Evolutionary conservation across 1,284 basidiomycete genomes (phyloP), one percentile per base, ranked within the genome.

Genomic region (Austroboletus novae-zelandiae): DNA sequence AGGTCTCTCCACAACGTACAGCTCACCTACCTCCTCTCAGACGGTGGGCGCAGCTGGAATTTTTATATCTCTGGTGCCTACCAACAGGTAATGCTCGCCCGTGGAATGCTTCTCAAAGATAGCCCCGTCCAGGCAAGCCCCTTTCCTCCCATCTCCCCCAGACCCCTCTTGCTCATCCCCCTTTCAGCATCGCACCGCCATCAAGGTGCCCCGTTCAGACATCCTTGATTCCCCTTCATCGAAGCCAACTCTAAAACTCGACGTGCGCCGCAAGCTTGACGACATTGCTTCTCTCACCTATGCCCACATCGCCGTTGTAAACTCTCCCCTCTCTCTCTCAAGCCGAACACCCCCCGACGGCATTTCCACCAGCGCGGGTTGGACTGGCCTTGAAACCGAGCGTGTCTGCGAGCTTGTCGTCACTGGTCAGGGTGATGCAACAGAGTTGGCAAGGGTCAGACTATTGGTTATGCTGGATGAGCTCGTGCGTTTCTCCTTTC

Each of bases 401-500:
- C 80, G 93, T 50, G 86, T 91, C 50, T 97, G 94, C 64, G 93
- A 97, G 67, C 79, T 99, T 35, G 87, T 95, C 58, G 80, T 99
- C 55, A 90, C 90, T 18, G 96, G 96, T 9, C 77, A 81, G 34
- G 86, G 89, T 40, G 93, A 98, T 70, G 84, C 89, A 42, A 94
- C 97, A 23, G 93, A 97, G 63, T 78, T 94, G 43, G 96, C 95
- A 29, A 85, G 94, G 57, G 89, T 98, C 47, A 82, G 91, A 43
- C 72, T 98, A 43, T 76, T 99, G 51, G 94, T 98, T 55, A 90
- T 98, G 83, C 74, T 98, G 55, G 97, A 99, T 68, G 93, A 98
- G 70, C 71, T 96, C 69, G 91, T 94, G 53, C 62, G 90, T 81
- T 32, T 13, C 36, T 14, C 8, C 20, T 15, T 31, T 10, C 3